A percentile compares a stretch with the other conserved stretches of the same genome.
Conservation (phyloP, 129 eudicot species). For the Chrysanthemum makinoi region DNA sequence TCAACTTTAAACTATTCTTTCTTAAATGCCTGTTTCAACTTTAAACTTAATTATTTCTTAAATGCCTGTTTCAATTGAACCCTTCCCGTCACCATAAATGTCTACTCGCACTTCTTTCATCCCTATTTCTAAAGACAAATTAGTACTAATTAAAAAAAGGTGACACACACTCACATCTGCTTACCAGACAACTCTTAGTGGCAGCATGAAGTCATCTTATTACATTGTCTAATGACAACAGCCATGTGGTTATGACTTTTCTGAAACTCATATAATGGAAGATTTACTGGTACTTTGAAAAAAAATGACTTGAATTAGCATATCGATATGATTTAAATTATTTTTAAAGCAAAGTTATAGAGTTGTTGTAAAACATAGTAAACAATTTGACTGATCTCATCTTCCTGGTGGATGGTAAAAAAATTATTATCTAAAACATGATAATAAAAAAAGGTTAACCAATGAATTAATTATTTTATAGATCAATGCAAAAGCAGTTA, state of each 20-base stretch:
- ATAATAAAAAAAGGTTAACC: background rate
- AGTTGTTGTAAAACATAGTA: constrained; percentile 18
- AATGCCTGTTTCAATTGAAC: background rate
- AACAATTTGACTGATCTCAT: constrained; percentile 32
- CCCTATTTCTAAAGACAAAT: background rate
- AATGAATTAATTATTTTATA: too few species aligned
- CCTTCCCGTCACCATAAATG: constrained; percentile 37
- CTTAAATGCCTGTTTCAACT: background rate
- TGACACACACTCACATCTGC: too few species aligned
- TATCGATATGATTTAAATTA: background rate
- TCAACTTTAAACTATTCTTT: constrained; percentile 52
- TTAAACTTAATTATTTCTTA: too few species aligned
- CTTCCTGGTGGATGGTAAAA: constrained; percentile 77
- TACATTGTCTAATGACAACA: constrained; percentile 56
- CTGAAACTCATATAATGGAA: constrained; percentile 92
- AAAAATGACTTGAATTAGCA: constrained; percentile 3
- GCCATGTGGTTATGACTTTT: constrained; percentile 99
- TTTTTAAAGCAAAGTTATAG: background rate
- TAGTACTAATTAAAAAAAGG: background rate
- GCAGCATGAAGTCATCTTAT: constrained; percentile 10
- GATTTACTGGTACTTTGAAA: constrained; percentile 67
- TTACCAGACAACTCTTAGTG: constrained; percentile 37
- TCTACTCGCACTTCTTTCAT: constrained; percentile 65
- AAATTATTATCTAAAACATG: constrained; percentile 63
- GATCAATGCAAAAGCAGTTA: background rate